A percentile compares a stretch with the other conserved stretches of the same genome.
These are phyloP conservation scores for Arxiozyma slooffiae DNA, from an alignment of 1,139 yeast genomes.

Conservation along the genomic window DNA sequence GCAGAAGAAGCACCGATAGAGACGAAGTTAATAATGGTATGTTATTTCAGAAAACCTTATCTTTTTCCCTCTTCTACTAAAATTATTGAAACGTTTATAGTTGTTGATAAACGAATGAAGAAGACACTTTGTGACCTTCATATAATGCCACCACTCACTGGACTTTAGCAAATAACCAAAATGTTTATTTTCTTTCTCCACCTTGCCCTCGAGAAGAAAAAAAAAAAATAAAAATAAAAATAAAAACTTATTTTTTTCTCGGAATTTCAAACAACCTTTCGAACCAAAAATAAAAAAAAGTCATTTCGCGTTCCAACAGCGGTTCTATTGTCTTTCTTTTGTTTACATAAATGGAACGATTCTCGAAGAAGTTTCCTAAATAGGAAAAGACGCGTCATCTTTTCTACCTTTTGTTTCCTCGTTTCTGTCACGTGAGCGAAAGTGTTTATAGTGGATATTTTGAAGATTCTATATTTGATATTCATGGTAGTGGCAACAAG, in stretches of 20 bases:
- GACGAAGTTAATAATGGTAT: neutral
- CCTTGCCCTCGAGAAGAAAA: neutral
- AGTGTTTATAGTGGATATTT: no score
- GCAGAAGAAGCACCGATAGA: neutral
- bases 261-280: neutral
- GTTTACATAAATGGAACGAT: no score
- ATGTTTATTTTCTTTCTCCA: neutral
- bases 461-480: no score
- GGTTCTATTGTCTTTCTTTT: no score
- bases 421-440: neutral
- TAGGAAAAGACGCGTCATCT: neutral
- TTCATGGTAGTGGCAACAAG: no score
- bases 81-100: neutral
- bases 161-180: neutral
- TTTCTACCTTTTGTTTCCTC: neutral
- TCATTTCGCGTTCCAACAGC: no score
- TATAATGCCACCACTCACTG: neutral
- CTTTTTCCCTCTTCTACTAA: neutral
- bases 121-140: neutral
- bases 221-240: no score
- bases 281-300: no score
- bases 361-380: neutral
- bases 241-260: no score
- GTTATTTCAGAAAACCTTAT: neutral
- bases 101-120: no score